Conservation (phyloP, 176 grass and related monocot genomes). For the Luzula sylvatica region DNA sequence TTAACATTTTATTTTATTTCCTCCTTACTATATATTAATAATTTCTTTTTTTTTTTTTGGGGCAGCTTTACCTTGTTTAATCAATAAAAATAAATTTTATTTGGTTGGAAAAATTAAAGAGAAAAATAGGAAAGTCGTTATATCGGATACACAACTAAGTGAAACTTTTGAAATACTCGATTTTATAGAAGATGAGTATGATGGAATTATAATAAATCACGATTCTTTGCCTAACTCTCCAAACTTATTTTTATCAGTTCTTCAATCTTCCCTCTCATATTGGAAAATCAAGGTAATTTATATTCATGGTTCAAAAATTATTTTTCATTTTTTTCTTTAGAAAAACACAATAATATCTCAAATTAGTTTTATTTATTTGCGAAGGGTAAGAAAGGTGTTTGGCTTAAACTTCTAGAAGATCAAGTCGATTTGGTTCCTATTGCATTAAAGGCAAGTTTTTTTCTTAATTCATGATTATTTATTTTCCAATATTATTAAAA, state of each 20-base stretch:
- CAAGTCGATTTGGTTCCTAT: constrained; percentile 42
- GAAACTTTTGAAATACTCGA: constrained; percentile 33
- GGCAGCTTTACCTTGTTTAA: not conserved
- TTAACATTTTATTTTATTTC: not conserved
- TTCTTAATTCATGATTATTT: not conserved
- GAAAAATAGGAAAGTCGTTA: constrained; percentile 21
- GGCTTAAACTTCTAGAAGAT: constrained; percentile 48
- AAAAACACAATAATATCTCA: not conserved
- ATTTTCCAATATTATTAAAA: not conserved
- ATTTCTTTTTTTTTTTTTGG: not conserved
- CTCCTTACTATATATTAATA: not conserved
- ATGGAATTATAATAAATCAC: constrained; percentile 38
- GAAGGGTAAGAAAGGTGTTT: constrained; percentile 55
- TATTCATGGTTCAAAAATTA: not conserved
- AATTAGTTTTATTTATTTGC: not conserved
- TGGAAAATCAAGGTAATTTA: constrained; percentile 39
- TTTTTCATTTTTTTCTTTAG: not conserved
- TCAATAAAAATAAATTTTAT: not conserved
- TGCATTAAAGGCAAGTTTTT: constrained; percentile 45
- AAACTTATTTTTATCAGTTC: constrained; percentile 40
- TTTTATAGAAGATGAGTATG: constrained; percentile 60
- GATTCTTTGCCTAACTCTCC: constrained; percentile 32
- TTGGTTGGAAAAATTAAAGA: constrained; percentile 10
- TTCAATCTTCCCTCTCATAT: constrained; percentile 43
- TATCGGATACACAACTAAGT: constrained; percentile 22